Evolutionary conservation across 2,329 filamentous ascomycete genomes (phyloP), one percentile per base, ranked within the genome.

Genomic region (Aspergillus tanneri): DNA sequence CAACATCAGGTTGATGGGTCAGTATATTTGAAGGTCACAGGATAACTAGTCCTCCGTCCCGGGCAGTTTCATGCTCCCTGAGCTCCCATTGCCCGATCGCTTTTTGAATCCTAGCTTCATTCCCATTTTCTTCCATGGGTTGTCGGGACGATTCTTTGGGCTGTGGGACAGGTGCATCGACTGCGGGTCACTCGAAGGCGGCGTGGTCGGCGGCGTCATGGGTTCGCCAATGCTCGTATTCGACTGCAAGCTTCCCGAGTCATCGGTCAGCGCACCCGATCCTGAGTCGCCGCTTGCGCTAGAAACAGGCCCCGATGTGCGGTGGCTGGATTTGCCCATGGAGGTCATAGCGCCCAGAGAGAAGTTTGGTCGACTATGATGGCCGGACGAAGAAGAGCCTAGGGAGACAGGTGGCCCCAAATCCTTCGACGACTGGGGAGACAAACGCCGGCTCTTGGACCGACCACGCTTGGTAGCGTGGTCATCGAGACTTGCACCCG

Each of bases 81-180:
- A 53, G 39, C 55, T 61, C 18, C 54, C 54, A 7, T 55, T 52
- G 21, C 57, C 56, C 16, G 65, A 63, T 18, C 63, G 64, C 55
- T 72, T 72, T 53, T 71, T 72, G 50, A 71, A 72, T 11, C 70
- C 70, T 44, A 78, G 60, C 58, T 75, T 77, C 66, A 75, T 72
- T 3, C 74, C 74, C 73, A 77, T 76, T 55, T 77, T 77, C 62
- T 76, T 78, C 75, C 75, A 78, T 4, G 74, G 71, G 55, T 76
- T 75, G 41, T 77, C 72, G 50, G 69, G 61, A 51, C 71, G 68
- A 50, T 59, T 57, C 58, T 71, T 69, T n/a, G 71, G 69, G 49
- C 69, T 74, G 36, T 65, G 57, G 12, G 56, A 50, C 34, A 63
- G 50, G 36, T 61, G 48, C 45, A 64, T 50, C 34, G 43, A 36